A percentile compares a stretch with the other conserved stretches of the same genome.
phyloP scores from a whole-genome alignment of 2,329 filamentous ascomycete species.

The Chrysoporthe puriensis region DNA sequence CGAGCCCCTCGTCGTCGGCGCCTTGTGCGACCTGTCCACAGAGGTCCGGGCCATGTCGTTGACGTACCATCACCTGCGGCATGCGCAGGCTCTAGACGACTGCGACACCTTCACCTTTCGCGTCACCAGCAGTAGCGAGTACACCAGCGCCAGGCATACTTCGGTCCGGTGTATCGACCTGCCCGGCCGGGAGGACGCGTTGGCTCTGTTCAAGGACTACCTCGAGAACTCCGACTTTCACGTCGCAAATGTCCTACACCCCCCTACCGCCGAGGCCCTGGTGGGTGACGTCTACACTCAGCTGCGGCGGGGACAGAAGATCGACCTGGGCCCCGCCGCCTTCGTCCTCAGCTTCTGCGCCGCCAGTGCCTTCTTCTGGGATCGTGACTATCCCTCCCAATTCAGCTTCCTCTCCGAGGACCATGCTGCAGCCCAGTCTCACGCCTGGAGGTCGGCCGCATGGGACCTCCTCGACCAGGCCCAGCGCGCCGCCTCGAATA shows the following conservation, averaged over 20 bases:
- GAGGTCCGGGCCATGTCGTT: neutral
- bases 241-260: constrained; percentile 29
- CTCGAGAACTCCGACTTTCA: constrained; percentile 33
- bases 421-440: constrained; percentile 27
- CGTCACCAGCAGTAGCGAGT: constrained; percentile 1
- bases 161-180: constrained; percentile 17
- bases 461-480: constrained; percentile 42
- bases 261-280: constrained; percentile 30
- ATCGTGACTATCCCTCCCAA: constrained; percentile 3
- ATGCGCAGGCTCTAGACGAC: constrained; percentile 12
- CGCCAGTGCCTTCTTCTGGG: constrained; percentile 38
- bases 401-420: constrained; percentile 30
- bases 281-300: constrained; percentile 32
- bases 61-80: neutral
- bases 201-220: constrained; percentile 36
- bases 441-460: constrained; percentile 40
- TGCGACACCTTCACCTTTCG: constrained; percentile 21
- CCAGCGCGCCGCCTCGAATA: constrained; percentile 35
- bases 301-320: constrained; percentile 23
- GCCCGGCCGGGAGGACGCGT: constrained; percentile 31
- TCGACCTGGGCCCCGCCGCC: constrained; percentile 31
- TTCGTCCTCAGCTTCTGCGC: constrained; percentile 37
- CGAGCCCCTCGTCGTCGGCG: no score
- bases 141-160: neutral
- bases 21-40: neutral